A percentile compares a stretch with the other conserved stretches of the same genome.
phyloP scores from a whole-genome alignment of 2,329 filamentous ascomycete species.

The Botryosphaeria dothidea region DNA sequence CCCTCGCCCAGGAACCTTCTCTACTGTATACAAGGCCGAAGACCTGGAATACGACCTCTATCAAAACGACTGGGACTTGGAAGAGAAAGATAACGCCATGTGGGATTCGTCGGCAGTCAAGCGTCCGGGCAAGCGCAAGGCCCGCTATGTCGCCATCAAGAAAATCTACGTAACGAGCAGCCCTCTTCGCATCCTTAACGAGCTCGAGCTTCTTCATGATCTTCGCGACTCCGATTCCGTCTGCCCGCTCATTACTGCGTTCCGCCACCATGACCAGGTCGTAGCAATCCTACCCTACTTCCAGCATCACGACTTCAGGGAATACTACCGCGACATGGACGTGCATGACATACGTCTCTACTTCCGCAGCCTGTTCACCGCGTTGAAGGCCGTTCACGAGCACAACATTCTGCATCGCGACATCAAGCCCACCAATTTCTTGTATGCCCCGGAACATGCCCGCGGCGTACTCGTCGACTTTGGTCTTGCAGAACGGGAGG shows the following conservation, averaged over 20 bases:
- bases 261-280: conserved; percentile 90
- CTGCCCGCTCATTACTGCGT: conserved; percentile 96
- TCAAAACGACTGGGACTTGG: conserved; percentile 82
- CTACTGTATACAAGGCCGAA: conserved; percentile 97
- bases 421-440: conserved; percentile 96
- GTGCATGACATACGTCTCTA: conserved; percentile 86
- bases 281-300: conserved; percentile 95
- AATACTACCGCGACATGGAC: conserved; percentile 90
- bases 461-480: conserved; percentile 97
- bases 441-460: conserved; percentile 79
- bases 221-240: conserved; percentile 80
- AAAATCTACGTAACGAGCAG: conserved; percentile 99
- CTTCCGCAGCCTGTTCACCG: conserved; percentile 83
- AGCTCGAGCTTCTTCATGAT: conserved; percentile 89
- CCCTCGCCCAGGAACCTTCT: conserved; percentile 77
- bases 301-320: conserved; percentile 89
- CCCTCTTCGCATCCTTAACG: conserved; percentile 89
- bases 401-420: conserved; percentile 88
- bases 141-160: conserved; percentile 92
- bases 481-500: conserved; percentile 79
- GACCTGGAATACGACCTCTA: conserved; percentile 83
- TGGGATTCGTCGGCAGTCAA: conserved; percentile 75
- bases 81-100: conserved; percentile 62
- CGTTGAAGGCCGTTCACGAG: conserved; percentile 78
- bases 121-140: conserved; percentile 43